A percentile compares a stretch with the other conserved stretches of the same genome.
phyloP scores from a whole-genome alignment of 805 yeast species.

The Barnettozyma populi region DNA sequence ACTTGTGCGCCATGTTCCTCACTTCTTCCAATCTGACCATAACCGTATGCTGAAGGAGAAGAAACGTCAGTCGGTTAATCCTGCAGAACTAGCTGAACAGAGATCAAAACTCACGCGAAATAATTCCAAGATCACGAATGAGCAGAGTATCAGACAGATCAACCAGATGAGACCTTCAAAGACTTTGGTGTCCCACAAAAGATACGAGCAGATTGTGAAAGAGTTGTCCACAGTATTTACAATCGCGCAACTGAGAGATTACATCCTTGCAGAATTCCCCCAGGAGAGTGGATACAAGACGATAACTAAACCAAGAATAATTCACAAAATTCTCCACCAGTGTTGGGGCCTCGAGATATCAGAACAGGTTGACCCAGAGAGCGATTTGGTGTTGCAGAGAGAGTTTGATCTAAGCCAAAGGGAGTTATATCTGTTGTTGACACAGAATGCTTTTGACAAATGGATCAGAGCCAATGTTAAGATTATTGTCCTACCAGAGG shows the following conservation, averaged over 20 bases:
- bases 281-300: neutral
- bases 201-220: slow-evolving; percentile 15
- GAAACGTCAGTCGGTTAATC: neutral
- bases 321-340: slow-evolving; percentile 7
- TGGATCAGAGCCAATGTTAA: slow-evolving; percentile 25
- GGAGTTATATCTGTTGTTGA: slow-evolving; percentile 18
- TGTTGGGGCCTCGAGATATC: slow-evolving; percentile 19
- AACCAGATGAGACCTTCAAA: slow-evolving; percentile 15
- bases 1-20: slow-evolving; percentile 11
- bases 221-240: slow-evolving; percentile 15
- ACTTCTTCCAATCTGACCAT: neutral
- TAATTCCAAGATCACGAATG: slow-evolving; percentile 8
- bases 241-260: slow-evolving; percentile 13
- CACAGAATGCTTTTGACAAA: slow-evolving; percentile 18
- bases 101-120: slow-evolving; percentile 4
- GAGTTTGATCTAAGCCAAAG: slow-evolving; percentile 17
- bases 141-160: slow-evolving; percentile 5
- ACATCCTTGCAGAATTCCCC: slow-evolving; percentile 11
- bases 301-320: slow-evolving; percentile 5
- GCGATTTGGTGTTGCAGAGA: slow-evolving; percentile 16
- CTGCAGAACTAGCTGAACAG: slow-evolving; percentile 5
- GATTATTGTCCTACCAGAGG: slow-evolving; percentile 18
- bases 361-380: slow-evolving; percentile 10
- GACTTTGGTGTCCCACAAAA: slow-evolving; percentile 13
- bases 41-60: neutral